Evolutionary conservation across 2,329 filamentous ascomycete species (phyloP).

Genomic region (Taxawa tesnikishii): DNA sequence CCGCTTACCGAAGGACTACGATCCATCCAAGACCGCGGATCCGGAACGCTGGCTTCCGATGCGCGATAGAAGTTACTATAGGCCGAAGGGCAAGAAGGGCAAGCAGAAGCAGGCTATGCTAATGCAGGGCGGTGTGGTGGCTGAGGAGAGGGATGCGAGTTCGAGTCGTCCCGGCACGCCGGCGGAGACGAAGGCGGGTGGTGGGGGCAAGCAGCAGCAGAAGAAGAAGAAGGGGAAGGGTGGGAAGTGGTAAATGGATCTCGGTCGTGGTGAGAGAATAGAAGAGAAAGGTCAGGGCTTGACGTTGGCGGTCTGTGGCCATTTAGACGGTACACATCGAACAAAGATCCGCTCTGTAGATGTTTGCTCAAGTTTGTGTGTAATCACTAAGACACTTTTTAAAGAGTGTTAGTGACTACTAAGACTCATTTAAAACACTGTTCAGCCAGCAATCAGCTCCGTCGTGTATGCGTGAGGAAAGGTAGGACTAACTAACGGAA

Average conservation of each 20-base stretch:
- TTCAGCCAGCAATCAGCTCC: no score
- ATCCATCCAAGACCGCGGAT: slow-evolving; percentile 68
- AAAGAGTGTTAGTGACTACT: no score
- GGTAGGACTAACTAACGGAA: no score
- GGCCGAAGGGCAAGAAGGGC: slow-evolving; percentile 81
- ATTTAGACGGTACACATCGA: no score
- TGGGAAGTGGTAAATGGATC: slow-evolving; percentile 8
- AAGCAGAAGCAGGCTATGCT: slow-evolving; percentile 54
- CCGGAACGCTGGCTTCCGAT: slow-evolving; percentile 89
- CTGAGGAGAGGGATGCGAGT: slow-evolving; percentile 38
- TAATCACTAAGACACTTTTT: no score
- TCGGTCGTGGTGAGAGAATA: no score
- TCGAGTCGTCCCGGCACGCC: slow-evolving; percentile 18
- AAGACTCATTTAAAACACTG: no score
- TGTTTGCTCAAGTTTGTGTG: no score
- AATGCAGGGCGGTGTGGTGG: slow-evolving; percentile 78
- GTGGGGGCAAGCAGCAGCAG: slow-evolving; percentile 31
- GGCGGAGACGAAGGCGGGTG: slow-evolving; percentile 27
- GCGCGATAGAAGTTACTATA: slow-evolving; percentile 76
- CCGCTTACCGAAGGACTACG: slow-evolving; percentile 60
- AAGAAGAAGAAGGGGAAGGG: slow-evolving; percentile 23
- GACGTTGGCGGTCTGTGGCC: no score
- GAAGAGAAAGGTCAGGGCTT: no score
- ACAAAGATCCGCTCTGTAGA: no score
- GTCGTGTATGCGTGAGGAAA: no score